Evolutionary conservation across 768 basidiomycete species (phyloP).

Genomic region (Boletus speciosus): DNA sequence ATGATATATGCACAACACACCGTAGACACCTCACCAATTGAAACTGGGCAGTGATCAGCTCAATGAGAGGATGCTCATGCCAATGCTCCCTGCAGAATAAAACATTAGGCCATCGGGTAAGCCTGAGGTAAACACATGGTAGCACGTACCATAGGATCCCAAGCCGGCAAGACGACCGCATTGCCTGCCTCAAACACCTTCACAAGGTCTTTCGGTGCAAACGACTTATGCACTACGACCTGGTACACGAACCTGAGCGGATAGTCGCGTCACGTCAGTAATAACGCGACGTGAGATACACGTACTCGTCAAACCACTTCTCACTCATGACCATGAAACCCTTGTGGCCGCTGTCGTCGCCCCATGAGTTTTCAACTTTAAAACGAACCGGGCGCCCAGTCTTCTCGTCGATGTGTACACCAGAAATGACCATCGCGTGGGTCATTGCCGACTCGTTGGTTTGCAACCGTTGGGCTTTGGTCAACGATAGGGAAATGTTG

Average conservation of each 20-base stretch:
- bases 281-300: conserved; percentile 11
- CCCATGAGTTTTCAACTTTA: conserved; percentile 98
- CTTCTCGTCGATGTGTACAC: conserved; percentile 75
- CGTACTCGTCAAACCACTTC: conserved; percentile 87
- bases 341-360: conserved; percentile 67
- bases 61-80: conserved; percentile 10
- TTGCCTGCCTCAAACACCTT: conserved; percentile 73
- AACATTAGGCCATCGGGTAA: background rate
- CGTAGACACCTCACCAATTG: background rate
- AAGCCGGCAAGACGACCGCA: conserved; percentile 69
- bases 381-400: conserved; percentile 79
- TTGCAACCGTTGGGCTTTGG: conserved; percentile 81
- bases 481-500: conserved; percentile 72
- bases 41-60: background rate
- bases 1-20: background rate
- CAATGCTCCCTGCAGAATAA: conserved; percentile 18
- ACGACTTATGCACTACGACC: conserved; percentile 77
- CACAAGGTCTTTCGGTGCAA: conserved; percentile 79
- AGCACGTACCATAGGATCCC: conserved; percentile 54
- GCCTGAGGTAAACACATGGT: background rate
- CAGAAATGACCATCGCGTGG: conserved; percentile 85
- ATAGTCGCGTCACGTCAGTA: conserved; percentile 1
- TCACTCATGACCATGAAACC: conserved; percentile 94
- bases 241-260: conserved; percentile 79
- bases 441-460: conserved; percentile 89